Conservation (phyloP, 2,329 filamentous ascomycete genomes). For the Beauveria sp. region DNA sequence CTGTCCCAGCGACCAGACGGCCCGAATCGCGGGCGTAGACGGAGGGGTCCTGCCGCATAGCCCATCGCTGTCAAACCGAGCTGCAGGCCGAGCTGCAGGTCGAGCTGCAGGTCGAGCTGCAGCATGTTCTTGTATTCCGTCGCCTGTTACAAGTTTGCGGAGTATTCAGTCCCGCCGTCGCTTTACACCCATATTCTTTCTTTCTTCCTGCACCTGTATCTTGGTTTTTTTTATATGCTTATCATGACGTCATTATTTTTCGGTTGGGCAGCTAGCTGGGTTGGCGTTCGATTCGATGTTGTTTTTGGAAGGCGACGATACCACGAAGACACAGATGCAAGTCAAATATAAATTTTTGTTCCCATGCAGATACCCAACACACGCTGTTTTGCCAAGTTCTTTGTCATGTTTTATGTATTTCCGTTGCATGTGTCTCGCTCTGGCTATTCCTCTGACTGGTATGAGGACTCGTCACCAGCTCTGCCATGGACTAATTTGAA, state of each 20-base stretch:
- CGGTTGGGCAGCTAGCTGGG: background rate
- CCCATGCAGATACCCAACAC: background rate
- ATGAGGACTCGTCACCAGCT: background rate
- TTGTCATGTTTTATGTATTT: background rate
- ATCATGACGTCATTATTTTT: background rate
- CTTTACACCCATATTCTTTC: background rate
- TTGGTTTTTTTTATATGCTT: background rate
- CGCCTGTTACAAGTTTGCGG: background rate
- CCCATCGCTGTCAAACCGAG: no score
- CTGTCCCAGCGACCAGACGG: slow-evolving; percentile 81
- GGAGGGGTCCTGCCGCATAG: slow-evolving; percentile 45
- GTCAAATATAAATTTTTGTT: background rate
- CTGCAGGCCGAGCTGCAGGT: background rate
- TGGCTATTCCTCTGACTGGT: no score
- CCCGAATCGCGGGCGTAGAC: slow-evolving; percentile 68
- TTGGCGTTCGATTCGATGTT: background rate
- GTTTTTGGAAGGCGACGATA: background rate
- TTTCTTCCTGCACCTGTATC: background rate
- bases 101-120: background rate
- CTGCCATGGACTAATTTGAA: slow-evolving; percentile 38
- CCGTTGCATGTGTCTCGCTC: background rate
- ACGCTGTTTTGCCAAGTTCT: background rate
- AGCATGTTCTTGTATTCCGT: background rate
- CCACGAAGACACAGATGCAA: background rate
- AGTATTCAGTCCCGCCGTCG: background rate